phyloP scores from a whole-genome alignment of 345 rosid species.

The Rhizophora apiculata region DNA sequence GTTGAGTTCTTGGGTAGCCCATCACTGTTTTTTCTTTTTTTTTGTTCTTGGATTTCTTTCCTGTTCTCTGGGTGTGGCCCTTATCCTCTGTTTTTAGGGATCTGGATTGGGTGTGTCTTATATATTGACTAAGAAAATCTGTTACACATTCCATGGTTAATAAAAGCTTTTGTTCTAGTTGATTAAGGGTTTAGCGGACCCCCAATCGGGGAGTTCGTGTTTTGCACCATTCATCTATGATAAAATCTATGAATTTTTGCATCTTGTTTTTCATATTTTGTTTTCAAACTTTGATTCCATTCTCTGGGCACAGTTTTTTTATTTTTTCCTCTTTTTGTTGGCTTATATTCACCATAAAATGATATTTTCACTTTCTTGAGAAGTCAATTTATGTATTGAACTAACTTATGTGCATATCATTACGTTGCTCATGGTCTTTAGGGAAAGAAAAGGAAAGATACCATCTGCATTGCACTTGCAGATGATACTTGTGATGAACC shows the following conservation, averaged over 20 bases:
- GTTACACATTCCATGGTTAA: not conserved
- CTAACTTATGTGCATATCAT: not conserved
- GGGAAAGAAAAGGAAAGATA: constrained; percentile 90
- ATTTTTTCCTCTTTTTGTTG: too few relatives aligned
- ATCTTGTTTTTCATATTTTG: not conserved
- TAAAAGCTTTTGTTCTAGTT: not conserved
- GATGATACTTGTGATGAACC: constrained; percentile 84
- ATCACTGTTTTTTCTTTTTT: not conserved
- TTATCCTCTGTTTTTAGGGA: not conserved
- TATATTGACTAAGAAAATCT: not conserved
- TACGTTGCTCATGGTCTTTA: constrained; percentile 19
- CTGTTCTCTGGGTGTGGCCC: not conserved
- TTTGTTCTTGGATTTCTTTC: too few relatives aligned
- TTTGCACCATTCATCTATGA: too few relatives aligned
- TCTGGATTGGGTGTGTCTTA: not conserved
- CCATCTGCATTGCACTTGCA: constrained; percentile 79
- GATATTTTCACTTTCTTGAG: not conserved
- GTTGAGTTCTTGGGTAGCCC: constrained; percentile 4
- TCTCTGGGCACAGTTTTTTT: too few relatives aligned
- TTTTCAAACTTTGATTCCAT: too few relatives aligned
- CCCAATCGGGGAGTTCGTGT: not conserved
- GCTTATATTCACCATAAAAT: too few relatives aligned
- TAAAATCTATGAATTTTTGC: not conserved
- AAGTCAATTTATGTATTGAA: not conserved
- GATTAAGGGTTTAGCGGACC: not conserved